These are phyloP conservation scores for Straminergon stramineum DNA, from an alignment of 225 moss, liverwort and hornwort species.

Conservation along the genomic window DNA sequence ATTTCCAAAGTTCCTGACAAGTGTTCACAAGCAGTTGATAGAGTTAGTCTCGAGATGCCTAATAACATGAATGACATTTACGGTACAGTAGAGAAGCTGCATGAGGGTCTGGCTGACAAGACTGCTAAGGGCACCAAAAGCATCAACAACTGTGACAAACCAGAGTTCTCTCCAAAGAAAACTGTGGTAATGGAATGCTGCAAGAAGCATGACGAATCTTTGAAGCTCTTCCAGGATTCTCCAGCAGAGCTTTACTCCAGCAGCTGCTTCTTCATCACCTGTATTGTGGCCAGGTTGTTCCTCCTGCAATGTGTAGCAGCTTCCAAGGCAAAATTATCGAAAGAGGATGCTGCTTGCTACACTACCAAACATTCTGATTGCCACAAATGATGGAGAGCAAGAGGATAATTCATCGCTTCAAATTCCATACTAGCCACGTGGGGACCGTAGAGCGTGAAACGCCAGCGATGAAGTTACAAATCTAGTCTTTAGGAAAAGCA, in stretches of 20 bases:
- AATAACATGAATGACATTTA: slow-evolving; percentile 5
- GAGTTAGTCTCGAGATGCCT: background rate
- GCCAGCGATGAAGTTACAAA: background rate
- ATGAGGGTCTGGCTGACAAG: background rate
- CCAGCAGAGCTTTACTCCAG: background rate
- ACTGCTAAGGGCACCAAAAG: background rate
- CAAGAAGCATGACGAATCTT: background rate
- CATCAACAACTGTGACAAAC: background rate
- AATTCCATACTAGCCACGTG: background rate
- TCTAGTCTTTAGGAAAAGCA: background rate
- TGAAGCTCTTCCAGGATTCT: background rate
- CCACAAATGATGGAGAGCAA: background rate
- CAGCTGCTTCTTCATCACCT: slow-evolving; percentile 38
- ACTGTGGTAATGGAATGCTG: slow-evolving; percentile 2
- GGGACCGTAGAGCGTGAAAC: background rate
- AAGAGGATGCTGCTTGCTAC: background rate
- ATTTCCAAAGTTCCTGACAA: background rate
- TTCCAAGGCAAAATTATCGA: background rate
- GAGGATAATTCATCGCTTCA: background rate
- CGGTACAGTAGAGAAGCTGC: background rate
- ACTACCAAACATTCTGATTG: background rate
- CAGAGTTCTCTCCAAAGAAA: background rate
- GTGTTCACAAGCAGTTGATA: background rate
- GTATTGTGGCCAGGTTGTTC: slow-evolving; percentile 33
- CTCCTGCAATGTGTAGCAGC: slow-evolving; percentile 34